A percentile compares a stretch with the other conserved stretches of the same genome.
Conservation (phyloP, 2,329 filamentous ascomycete genomes). For the Coniochaeta sp. region DNA sequence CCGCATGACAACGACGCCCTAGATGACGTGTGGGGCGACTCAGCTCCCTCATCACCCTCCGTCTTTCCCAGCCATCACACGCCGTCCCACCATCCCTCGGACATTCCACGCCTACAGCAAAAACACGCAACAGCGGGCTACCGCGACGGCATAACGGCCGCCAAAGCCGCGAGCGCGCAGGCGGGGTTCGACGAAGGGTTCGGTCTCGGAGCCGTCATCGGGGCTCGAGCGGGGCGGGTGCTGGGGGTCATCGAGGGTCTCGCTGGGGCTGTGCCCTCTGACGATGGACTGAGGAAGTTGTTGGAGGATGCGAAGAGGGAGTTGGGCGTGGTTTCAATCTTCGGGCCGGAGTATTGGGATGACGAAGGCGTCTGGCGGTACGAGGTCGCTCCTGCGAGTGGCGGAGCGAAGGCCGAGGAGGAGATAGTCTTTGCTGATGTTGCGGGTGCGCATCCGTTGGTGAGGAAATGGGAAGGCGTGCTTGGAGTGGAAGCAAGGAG, state of each 20-base stretch:
- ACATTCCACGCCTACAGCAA: constrained; percentile 65
- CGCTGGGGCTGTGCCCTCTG: constrained; percentile 34
- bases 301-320: constrained; percentile 47
- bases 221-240: constrained; percentile 64
- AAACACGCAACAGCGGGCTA: constrained; percentile 83
- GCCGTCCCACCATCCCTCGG: constrained; percentile 38
- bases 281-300: constrained; percentile 19
- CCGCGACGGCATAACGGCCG: constrained; percentile 72
- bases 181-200: constrained; percentile 89
- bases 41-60: constrained; percentile 6
- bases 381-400: constrained; percentile 29
- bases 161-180: constrained; percentile 73
- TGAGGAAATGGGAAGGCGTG: constrained; percentile 51
- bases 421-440: constrained; percentile 53
- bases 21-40: constrained; percentile 15
- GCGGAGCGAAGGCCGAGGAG: constrained; percentile 19
- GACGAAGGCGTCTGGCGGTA: constrained; percentile 67
- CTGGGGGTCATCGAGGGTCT: constrained; percentile 74
- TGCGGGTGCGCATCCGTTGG: constrained; percentile 58
- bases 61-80: constrained; percentile 3
- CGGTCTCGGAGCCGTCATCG: constrained; percentile 72
- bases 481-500: constrained; percentile 31
- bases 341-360: constrained; percentile 59
- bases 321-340: constrained; percentile 53
- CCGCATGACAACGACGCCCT: constrained; percentile 8